phyloP scores from a whole-genome alignment of 306 rosid species.

The Pyrus communis region DNA sequence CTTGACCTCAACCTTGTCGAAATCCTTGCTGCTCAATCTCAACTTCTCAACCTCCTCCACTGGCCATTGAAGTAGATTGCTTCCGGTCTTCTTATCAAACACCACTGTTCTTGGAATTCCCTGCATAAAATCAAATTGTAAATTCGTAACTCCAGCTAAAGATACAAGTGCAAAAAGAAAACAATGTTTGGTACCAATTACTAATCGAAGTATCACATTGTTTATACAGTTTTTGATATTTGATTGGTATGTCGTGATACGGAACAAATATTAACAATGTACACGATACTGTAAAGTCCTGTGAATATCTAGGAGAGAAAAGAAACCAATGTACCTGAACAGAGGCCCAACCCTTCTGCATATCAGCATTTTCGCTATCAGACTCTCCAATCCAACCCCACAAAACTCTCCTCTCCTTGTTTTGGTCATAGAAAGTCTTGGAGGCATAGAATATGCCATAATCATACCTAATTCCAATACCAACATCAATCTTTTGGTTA shows the following conservation, averaged over 20 bases:
- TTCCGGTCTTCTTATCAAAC: conserved; percentile 59
- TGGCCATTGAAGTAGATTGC: conserved; percentile 81
- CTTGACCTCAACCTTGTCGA: conserved; percentile 31
- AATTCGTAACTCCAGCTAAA: not conserved
- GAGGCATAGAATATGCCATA: conserved; percentile 80
- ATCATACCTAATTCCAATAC: conserved; percentile 69
- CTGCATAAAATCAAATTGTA: conserved; percentile 19
- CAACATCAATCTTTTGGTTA: conserved; percentile 49
- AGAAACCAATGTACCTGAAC: conserved; percentile 38
- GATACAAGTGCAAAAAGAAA: not conserved
- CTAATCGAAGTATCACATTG: not conserved
- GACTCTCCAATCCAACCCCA: conserved; percentile 94
- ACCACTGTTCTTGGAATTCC: conserved; percentile 69
- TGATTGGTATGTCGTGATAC: too few species aligned
- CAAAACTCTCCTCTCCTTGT: conserved; percentile 55
- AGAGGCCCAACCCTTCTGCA: conserved; percentile 86
- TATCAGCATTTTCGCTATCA: conserved; percentile 69
- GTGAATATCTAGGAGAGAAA: not conserved
- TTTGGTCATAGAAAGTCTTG: conserved; percentile 62
- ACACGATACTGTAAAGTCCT: not conserved
- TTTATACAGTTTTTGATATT: not conserved
- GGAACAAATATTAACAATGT: not conserved
- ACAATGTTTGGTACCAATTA: not conserved
- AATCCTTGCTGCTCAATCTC: conserved; percentile 44
- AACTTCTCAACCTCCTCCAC: conserved; percentile 60